These are phyloP conservation scores for Suhomyces wounanorum DNA, from an alignment of 1,139 yeast species.

Conservation along the genomic window DNA sequence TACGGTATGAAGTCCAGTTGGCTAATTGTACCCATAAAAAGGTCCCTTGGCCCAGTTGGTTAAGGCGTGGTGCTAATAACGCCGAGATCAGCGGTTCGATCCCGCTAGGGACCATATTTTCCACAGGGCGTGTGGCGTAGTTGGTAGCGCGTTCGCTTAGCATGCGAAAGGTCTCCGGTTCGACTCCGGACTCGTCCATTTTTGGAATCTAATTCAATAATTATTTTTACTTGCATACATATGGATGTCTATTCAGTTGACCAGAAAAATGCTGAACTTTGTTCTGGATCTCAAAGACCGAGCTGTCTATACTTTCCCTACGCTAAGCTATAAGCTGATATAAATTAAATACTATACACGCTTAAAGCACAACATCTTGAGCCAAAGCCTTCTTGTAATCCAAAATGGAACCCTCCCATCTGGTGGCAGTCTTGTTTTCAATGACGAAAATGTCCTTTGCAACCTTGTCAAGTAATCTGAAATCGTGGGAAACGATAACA, in stretches of 20 bases:
- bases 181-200: conserved; percentile 86
- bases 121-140: conserved; percentile 81
- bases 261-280: too few species aligned
- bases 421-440: conserved; percentile 90
- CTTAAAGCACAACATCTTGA: conserved; percentile 72
- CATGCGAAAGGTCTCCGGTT: conserved; percentile 89
- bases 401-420: conserved; percentile 92
- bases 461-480: conserved; percentile 95
- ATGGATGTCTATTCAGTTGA: too few species aligned
- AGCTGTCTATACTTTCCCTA: conserved; percentile 1
- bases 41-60: conserved; percentile 46
- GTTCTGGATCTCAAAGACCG: neutral
- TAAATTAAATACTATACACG: conserved; percentile 8
- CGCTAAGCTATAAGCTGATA: conserved; percentile 4
- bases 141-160: conserved; percentile 91
- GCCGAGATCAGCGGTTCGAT: conserved; percentile 44
- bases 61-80: conserved; percentile 45
- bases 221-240: too few species aligned
- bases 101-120: conserved; percentile 32
- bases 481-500: conserved; percentile 97
- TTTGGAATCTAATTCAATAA: neutral
- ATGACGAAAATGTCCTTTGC: conserved; percentile 97
- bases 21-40: conserved; percentile 1
- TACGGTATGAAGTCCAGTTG: too few species aligned
- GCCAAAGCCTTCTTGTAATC: conserved; percentile 95